These are phyloP conservation scores for Fistulinella staudtii DNA, from an alignment of 1,284 basidiomycete genomes.

Conservation along the genomic window DNA sequence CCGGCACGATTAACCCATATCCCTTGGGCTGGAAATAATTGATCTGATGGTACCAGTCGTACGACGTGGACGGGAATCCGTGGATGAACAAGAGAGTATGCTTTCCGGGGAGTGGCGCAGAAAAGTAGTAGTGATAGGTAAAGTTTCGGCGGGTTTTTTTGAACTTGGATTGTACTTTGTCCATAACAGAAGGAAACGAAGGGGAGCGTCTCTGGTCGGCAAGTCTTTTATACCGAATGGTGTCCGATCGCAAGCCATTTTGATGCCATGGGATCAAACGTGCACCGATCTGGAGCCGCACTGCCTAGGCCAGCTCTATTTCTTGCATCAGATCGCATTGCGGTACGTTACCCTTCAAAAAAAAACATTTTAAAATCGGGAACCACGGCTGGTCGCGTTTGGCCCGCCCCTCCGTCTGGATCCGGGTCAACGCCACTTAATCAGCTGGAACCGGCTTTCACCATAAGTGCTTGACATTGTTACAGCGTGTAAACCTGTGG, in stretches of 20 bases:
- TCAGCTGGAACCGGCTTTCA: no score
- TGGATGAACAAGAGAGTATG: conserved; percentile 44
- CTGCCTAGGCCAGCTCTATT: conserved; percentile 8
- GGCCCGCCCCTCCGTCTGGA: no score
- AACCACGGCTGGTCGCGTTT: no score
- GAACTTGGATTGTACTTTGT: conserved; percentile 23
- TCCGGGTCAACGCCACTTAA: no score
- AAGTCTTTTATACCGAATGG: conserved; percentile 14
- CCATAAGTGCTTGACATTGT: no score
- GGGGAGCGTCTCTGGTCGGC: neutral
- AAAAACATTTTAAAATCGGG: no score
- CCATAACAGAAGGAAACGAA: conserved; percentile 16
- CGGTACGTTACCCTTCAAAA: no score
- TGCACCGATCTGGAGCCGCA: conserved; percentile 19
- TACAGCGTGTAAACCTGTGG: no score
- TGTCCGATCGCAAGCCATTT: conserved; percentile 15
- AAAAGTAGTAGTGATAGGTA: conserved; percentile 32
- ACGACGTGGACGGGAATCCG: conserved; percentile 43
- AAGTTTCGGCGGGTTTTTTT: conserved; percentile 27
- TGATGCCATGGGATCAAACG: conserved; percentile 19
- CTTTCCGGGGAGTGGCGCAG: conserved; percentile 22
- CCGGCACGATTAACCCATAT: conserved; percentile 46
- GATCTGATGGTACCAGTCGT: conserved; percentile 45
- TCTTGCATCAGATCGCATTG: conserved; percentile 3
- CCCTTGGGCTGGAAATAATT: conserved; percentile 41